A percentile compares a stretch with the other conserved stretches of the same genome.
Conservation (phyloP, 2,329 filamentous ascomycete genomes). For the Rutstroemia sp. region DNA sequence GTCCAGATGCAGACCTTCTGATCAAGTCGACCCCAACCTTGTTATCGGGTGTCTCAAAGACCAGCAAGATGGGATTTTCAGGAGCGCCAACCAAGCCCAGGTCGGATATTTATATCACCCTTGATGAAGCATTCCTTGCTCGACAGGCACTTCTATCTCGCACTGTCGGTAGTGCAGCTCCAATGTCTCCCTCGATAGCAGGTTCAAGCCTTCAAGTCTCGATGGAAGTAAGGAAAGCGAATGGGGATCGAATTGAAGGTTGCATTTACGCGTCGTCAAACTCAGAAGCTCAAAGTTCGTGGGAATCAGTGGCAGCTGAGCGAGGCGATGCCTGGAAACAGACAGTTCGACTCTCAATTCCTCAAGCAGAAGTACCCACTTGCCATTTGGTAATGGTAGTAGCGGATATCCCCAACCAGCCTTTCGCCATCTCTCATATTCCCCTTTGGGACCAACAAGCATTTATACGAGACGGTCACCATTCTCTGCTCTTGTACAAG, state of each 20-base stretch:
- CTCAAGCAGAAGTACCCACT: slow-evolving; percentile 70
- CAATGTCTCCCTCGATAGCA: slow-evolving; percentile 53
- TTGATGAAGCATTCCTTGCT: slow-evolving; percentile 71
- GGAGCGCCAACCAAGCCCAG: slow-evolving; percentile 81
- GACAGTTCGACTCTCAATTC: slow-evolving; percentile 73
- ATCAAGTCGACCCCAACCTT: slow-evolving; percentile 84
- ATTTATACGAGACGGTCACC: slow-evolving; percentile 78
- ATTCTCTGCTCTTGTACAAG: slow-evolving; percentile 76
- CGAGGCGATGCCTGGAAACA: slow-evolving; percentile 81
- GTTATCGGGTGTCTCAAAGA: slow-evolving; percentile 72
- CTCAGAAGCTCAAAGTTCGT: slow-evolving; percentile 68
- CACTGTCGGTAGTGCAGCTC: slow-evolving; percentile 65
- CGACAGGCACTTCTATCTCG: slow-evolving; percentile 64
- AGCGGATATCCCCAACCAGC: slow-evolving; percentile 76
- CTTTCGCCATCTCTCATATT: slow-evolving; percentile 88
- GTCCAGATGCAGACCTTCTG: slow-evolving; percentile 69
- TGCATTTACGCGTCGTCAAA: slow-evolving; percentile 88
- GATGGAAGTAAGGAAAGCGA: slow-evolving; percentile 73
- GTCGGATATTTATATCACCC: slow-evolving; percentile 90
- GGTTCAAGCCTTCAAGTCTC: slow-evolving; percentile 79
- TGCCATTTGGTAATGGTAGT: slow-evolving; percentile 87
- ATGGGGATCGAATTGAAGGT: slow-evolving; percentile 75
- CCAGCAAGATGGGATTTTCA: slow-evolving; percentile 86
- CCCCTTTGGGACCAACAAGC: slow-evolving; percentile 89
- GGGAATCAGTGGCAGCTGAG: slow-evolving; percentile 77